phyloP scores from a whole-genome alignment of 352 stramenopile genomes.

The Phytopythium kandeliae region DNA sequence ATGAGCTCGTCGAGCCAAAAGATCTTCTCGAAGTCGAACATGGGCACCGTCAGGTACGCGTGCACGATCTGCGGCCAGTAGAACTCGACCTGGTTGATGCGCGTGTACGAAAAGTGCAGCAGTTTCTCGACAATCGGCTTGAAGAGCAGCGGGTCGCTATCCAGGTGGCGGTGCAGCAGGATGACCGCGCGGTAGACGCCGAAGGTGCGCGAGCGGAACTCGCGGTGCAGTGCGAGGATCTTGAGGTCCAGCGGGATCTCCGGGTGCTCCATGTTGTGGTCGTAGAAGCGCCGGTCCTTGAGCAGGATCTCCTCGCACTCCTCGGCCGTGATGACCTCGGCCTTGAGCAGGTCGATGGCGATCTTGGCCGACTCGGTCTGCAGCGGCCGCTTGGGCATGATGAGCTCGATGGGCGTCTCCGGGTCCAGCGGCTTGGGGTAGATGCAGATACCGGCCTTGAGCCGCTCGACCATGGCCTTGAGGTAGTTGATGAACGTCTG shows the following conservation, averaged over 20 bases:
- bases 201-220: slow-evolving; percentile 78
- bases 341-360: slow-evolving; percentile 83
- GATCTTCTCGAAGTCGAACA: slow-evolving; percentile 89
- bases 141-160: slow-evolving; percentile 82
- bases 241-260: slow-evolving; percentile 83
- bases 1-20: slow-evolving; percentile 88
- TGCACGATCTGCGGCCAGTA: slow-evolving; percentile 91
- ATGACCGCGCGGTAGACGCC: slow-evolving; percentile 83
- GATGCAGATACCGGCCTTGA: slow-evolving; percentile 83
- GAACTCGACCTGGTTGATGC: slow-evolving; percentile 90
- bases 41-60: slow-evolving; percentile 80
- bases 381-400: slow-evolving; percentile 80
- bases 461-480: slow-evolving; percentile 75
- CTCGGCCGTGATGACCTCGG: slow-evolving; percentile 76
- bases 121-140: slow-evolving; percentile 85
- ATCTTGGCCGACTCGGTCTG: slow-evolving; percentile 81
- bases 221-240: slow-evolving; percentile 80
- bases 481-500: slow-evolving; percentile 86
- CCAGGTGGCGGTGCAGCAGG: slow-evolving; percentile 76
- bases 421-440: slow-evolving; percentile 83
- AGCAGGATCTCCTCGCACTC: slow-evolving; percentile 85
- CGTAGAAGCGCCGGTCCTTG: slow-evolving; percentile 76
- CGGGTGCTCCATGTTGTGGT: slow-evolving; percentile 80
- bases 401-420: slow-evolving; percentile 79
- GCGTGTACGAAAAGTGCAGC: slow-evolving; percentile 81